phyloP scores from a whole-genome alignment of 1,284 basidiomycete genomes.

The Trichosporon coremiiforme region DNA sequence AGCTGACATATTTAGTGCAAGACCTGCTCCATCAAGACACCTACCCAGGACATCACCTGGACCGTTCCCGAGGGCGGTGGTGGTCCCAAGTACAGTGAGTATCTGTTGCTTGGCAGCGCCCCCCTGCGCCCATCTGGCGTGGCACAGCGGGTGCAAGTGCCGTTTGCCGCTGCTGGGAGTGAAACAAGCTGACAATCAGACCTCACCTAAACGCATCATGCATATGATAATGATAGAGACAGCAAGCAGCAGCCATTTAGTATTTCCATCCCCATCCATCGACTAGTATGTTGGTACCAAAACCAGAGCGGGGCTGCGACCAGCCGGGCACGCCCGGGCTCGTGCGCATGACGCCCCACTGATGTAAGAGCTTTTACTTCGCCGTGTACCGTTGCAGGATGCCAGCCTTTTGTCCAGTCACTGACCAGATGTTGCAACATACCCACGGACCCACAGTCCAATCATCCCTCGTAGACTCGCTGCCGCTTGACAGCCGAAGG shows the following conservation, averaged over 20 bases:
- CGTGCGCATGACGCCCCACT: slow-evolving; percentile 8
- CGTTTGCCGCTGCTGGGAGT: neutral
- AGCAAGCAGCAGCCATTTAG: slow-evolving; percentile 16
- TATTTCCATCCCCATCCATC: slow-evolving; percentile 12
- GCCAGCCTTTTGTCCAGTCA: neutral
- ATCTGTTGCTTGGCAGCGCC: neutral
- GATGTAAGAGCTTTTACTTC: slow-evolving; percentile 2
- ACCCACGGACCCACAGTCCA: neutral
- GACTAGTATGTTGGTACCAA: slow-evolving; percentile 14
- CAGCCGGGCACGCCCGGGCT: neutral
- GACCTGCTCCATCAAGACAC: slow-evolving; percentile 86
- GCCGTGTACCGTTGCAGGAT: neutral
- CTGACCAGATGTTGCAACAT: slow-evolving; percentile 1
- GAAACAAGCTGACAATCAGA: slow-evolving; percentile 1
- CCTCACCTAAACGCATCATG: slow-evolving; percentile 18
- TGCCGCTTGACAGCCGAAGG: neutral
- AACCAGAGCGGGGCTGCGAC: slow-evolving; percentile 1
- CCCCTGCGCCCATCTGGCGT: neutral
- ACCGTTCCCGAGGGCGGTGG: slow-evolving; percentile 85
- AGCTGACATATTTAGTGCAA: slow-evolving; percentile 69
- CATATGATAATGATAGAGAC: slow-evolving; percentile 16
- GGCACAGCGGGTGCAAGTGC: neutral
- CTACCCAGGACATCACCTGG: slow-evolving; percentile 92
- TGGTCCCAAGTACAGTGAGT: slow-evolving; percentile 87
- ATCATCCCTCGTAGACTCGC: neutral